Evolutionary conservation across 106 monocot genomes (phyloP), one percentile per base, ranked within the genome.

Genomic region (Ottelia alismoides): DNA sequence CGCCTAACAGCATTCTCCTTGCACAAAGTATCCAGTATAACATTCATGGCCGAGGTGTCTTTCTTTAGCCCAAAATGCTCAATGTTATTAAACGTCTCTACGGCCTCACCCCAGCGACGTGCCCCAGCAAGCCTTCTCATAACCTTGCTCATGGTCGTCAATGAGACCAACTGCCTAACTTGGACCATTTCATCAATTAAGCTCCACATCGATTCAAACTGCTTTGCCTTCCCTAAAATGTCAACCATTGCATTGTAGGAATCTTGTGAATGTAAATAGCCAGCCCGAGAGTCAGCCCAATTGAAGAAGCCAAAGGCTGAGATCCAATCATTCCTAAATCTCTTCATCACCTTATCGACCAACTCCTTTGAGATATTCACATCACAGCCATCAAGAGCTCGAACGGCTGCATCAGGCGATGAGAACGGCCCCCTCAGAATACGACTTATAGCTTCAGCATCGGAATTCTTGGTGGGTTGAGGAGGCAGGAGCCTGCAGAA

Each of bases 81-180:
- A 2, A 94, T 69, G 26, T 53, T 53, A 31, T 55, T 66, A 40
- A 94, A 88, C 0, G 62, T 58, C 22, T 55, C 62, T 48, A 84
- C 73, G 7, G 93, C 67, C 14, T 88, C 93, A 29, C 14, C 52
- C 87, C 93, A 94, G 35, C 73, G 68, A n/a, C 81, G 70, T 53
- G 88, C 83, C 18, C 77, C 70, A 0, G 83, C 75, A 25, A 94
- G 81, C 62, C 93, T 83, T 70, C 93, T 80, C 71, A 88, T 81
- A 27, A 78, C 69, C 61, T 87, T 94, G 12, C 65, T 58, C 73
- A 94, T 83, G 0, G 84, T 94, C 18, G 31, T 43, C 30, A 84
- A 53, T 11, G 93, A 76, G 2, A 88, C 70, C 52, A 94, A 60
- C 1, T 69, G 63, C 24, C 77, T 76, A 54, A 64, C 23, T 2